phyloP scores from a whole-genome alignment of 768 basidiomycete genomes.

The Pseudohyphozyma bogoriensis region DNA sequence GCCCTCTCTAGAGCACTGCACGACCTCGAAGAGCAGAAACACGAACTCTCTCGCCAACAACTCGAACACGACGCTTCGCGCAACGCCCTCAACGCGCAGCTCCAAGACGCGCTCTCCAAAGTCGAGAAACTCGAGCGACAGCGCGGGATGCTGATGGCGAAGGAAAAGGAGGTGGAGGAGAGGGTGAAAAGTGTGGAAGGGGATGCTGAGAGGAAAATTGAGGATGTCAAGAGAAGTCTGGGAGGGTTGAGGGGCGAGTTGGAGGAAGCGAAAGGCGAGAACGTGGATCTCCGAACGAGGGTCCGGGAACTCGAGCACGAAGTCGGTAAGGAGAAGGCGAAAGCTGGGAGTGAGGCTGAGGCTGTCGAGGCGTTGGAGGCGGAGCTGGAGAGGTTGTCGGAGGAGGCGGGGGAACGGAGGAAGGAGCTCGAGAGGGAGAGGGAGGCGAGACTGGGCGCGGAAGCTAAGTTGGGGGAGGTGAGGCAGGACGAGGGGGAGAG shows the following conservation, averaged over 20 bases:
- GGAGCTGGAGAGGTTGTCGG: no score
- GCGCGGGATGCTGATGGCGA: conserved; percentile 19
- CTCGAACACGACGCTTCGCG: conserved; percentile 5
- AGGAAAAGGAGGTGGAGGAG: conserved; percentile 20
- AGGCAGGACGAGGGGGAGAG: conserved; percentile 8
- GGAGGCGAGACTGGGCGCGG: neutral
- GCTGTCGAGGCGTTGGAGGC: no score
- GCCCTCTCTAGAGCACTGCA: conserved; percentile 16
- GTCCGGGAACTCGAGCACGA: conserved; percentile 20
- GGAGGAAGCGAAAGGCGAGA: conserved; percentile 3
- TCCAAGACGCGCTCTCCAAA: conserved; percentile 4
- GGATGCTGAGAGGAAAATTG: conserved; percentile 1
- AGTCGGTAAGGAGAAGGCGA: conserved; percentile 8
- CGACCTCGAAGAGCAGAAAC: conserved; percentile 18
- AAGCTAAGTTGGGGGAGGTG: neutral
- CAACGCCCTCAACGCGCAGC: conserved; percentile 8
- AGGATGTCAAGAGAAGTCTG: conserved; percentile 1
- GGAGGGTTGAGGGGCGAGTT: conserved; percentile 1
- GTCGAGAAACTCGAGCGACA: conserved; percentile 25
- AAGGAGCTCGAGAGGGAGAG: conserved; percentile 7
- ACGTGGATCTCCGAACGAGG: conserved; percentile 8
- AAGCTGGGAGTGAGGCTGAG: no score
- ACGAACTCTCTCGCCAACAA: conserved; percentile 9
- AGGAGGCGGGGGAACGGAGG: neutral
- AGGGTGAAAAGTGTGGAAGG: neutral